Evolutionary conservation across 2,329 filamentous ascomycete species (phyloP).

Genomic region (Fusarium guadeloupense): DNA sequence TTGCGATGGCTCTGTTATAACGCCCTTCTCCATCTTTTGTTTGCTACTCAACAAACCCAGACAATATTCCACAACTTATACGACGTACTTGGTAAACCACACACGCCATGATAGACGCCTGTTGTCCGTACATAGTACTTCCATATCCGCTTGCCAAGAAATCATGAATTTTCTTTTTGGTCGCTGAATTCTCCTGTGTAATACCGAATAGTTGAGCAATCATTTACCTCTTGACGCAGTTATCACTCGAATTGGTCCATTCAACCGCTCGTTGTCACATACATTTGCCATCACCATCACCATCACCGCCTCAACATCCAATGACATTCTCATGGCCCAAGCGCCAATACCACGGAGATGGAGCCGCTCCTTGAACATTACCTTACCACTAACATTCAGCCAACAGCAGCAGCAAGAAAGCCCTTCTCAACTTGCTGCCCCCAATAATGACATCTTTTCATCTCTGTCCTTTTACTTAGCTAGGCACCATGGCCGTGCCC

Average conservation of each 20-base stretch:
- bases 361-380: slow-evolving; percentile 2
- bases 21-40: slow-evolving; percentile 33
- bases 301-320: slow-evolving; percentile 8
- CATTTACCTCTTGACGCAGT: slow-evolving; percentile 4
- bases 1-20: not conserved
- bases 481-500: slow-evolving; percentile 16
- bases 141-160: not conserved
- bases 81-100: no score
- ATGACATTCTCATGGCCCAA: slow-evolving; percentile 24
- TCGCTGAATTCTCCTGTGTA: no score
- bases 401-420: slow-evolving; percentile 16
- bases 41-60: slow-evolving; percentile 16
- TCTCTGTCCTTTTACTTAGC: slow-evolving; percentile 14
- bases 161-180: not conserved
- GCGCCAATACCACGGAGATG: slow-evolving; percentile 18
- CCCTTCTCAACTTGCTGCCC: not conserved
- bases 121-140: no score
- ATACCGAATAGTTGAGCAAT: slow-evolving; percentile 2
- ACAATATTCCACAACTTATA: slow-evolving; percentile 27
- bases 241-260: slow-evolving; percentile 8
- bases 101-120: not conserved
- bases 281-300: slow-evolving; percentile 12
- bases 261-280: slow-evolving; percentile 3
- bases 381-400: slow-evolving; percentile 8
- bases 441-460: not conserved